Percentiles rank a stretch among this genome's conserved stretches.
phyloP scores from a whole-genome alignment of 1,284 basidiomycete species.

The Marasmius tenuissimus region DNA sequence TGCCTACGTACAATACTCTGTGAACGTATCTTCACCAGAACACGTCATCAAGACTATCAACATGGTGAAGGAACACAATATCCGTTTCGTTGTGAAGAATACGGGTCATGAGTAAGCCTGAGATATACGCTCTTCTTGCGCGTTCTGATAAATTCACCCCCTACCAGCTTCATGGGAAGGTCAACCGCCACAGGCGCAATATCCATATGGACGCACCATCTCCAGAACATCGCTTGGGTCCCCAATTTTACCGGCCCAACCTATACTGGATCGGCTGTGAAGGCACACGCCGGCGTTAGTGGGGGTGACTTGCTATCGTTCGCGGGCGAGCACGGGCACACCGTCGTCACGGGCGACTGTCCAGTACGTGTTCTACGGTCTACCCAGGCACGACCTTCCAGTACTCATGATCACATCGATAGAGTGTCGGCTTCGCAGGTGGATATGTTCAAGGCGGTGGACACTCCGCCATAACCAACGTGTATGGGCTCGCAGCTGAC shows the following conservation, averaged over 20 bases:
- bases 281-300: conserved; percentile 15
- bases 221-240: conserved; percentile 15
- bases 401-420: not conserved
- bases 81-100: conserved; percentile 22
- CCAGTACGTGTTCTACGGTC: conserved; percentile 16
- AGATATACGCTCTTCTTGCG: not conserved
- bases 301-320: conserved; percentile 15
- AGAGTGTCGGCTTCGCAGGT: conserved; percentile 15
- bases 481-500: conserved; percentile 5
- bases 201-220: conserved; percentile 22
- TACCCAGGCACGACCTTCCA: not conserved
- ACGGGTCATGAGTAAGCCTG: conserved; percentile 23
- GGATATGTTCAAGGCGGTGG: conserved; percentile 11
- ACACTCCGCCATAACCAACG: not conserved
- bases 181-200: conserved; percentile 19
- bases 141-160: too few relatives aligned
- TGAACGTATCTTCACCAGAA: conserved; percentile 18
- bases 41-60: conserved; percentile 21
- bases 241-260: conserved; percentile 10
- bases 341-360: conserved; percentile 24
- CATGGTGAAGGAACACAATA: conserved; percentile 20
- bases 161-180: conserved; percentile 20
- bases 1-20: conserved; percentile 22
- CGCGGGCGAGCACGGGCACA: conserved; percentile 13
- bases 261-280: conserved; percentile 16